Percentiles rank a stretch among this genome's conserved stretches.
These are phyloP conservation scores for Triticum turgidum DNA, from an alignment of 176 grass and related monocot species.

Conservation along the genomic window DNA sequence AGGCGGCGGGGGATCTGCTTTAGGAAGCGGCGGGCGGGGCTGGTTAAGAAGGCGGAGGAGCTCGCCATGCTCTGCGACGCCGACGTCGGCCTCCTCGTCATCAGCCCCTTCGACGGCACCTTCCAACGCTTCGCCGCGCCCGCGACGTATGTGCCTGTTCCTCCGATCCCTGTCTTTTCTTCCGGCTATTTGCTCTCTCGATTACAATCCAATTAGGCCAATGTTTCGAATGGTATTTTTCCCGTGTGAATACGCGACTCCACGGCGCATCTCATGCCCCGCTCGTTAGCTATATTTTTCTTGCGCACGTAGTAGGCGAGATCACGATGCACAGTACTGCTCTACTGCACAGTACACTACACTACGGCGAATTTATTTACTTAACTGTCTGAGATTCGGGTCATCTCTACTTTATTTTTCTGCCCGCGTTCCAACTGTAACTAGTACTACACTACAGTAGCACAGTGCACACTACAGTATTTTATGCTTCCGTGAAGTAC, in stretches of 20 bases:
- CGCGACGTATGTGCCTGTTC: not conserved
- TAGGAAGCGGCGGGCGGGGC: not conserved
- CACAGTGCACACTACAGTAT: not conserved
- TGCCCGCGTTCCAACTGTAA: too few species aligned
- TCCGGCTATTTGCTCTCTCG: not conserved
- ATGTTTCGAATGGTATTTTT: not conserved
- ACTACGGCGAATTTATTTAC: too few species aligned
- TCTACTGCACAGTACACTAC: too few species aligned
- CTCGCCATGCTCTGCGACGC: conserved; percentile 28
- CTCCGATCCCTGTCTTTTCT: not conserved
- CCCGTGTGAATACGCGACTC: not conserved
- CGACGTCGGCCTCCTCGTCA: conserved; percentile 15
- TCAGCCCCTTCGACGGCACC: conserved; percentile 10
- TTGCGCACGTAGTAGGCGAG: not conserved
- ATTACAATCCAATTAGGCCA: not conserved
- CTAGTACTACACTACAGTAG: not conserved
- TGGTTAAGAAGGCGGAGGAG: conserved; percentile 27
- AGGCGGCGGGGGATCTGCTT: conserved; percentile 28
- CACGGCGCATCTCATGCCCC: not conserved
- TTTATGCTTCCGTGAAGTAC: not conserved
- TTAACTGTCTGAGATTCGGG: not conserved
- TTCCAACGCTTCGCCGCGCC: conserved; percentile 21
- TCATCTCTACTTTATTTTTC: not conserved
- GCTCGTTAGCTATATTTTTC: not conserved
- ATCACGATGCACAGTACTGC: not conserved